A percentile compares a stretch with the other conserved stretches of the same genome.
These are phyloP conservation scores for Aureobasidium lini DNA, from an alignment of 2,329 filamentous ascomycete species.

Conservation along the genomic window DNA sequence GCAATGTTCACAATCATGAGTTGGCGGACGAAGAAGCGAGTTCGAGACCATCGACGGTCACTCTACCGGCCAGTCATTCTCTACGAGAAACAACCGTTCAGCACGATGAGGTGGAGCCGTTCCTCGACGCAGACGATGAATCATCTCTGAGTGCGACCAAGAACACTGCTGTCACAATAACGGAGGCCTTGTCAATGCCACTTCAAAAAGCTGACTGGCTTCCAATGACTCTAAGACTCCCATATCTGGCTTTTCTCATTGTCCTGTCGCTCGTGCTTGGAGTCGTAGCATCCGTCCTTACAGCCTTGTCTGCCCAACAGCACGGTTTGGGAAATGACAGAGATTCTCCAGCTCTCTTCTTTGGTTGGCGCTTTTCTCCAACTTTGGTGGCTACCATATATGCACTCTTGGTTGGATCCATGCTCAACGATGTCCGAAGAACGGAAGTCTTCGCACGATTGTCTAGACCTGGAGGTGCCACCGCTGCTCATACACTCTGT, in stretches of 20 bases:
- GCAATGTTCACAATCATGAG: too few relatives aligned
- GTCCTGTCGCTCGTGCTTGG: neutral
- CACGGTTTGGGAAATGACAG: neutral
- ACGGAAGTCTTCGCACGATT: neutral
- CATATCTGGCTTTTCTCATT: neutral
- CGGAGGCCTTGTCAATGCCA: too few relatives aligned
- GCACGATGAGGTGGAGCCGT: too few relatives aligned
- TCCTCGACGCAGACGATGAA: too few relatives aligned
- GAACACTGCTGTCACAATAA: too few relatives aligned
- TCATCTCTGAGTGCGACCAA: too few relatives aligned
- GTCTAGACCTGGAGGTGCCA: neutral
- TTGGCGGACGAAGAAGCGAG: too few relatives aligned
- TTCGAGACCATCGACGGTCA: too few relatives aligned
- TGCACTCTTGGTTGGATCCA: neutral
- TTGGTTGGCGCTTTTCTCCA: neutral
- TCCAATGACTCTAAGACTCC: neutral
- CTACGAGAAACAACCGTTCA: too few relatives aligned
- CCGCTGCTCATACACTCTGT: neutral
- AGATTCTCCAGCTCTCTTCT: neutral
- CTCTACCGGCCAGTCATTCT: too few relatives aligned
- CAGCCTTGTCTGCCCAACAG: neutral
- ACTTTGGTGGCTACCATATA: neutral
- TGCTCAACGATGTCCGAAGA: constrained; percentile 1
- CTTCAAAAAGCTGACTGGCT: neutral
- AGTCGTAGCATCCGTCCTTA: neutral